Evolutionary conservation across 805 yeast species (phyloP), one percentile per base, ranked within the genome.

Genomic region (Kodamaea sagamina): DNA sequence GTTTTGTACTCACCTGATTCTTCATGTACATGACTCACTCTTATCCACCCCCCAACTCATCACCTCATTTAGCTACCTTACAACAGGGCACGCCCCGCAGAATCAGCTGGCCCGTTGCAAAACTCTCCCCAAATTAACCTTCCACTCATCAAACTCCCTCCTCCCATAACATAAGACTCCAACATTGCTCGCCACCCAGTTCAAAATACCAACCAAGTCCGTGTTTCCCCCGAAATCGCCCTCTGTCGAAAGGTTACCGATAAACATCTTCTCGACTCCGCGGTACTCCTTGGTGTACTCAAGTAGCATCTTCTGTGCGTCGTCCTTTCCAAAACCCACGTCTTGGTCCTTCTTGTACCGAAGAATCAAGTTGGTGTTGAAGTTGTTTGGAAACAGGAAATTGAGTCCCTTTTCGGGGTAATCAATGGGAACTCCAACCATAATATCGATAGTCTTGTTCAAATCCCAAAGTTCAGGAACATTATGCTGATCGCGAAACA

Each of bases 111-210:
- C 8, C 24, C 6, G 24, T 21, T 6, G 8, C 24, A n/a, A n/a
- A n/a, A n/a, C n/a, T n/a, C 24, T 21, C 8, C 24, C 24, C 24
- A 21, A 21, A 21, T 21, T 21, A 21, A 21, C 24, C 24, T 10
- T 29, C 34, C 34, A 29, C 7, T 9, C 18, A 13, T 29, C 34
- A 13, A 13, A 29, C 11, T 15, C 18, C 10, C 34, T 19, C 18
- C 18, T 29, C 17, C 15, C 34, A 15, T 13, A 29, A 29, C 34
- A 29, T 42, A 63, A 61, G 7, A 32, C 32, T 3, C 50, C 55
- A 39, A 65, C 32, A 36, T 65, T 58, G 42, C 65, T 66, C 9
- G 60, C 49, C 4, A 69, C 37, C 58, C 64, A 61, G 49, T 68
- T 68, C 43, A 67, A 39, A 11, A 55, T 50, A 9, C 50, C 48